A percentile compares a stretch with the other conserved stretches of the same genome.
These are phyloP conservation scores for Silene conica DNA, from an alignment of 148 eudicot species.

Conservation along the genomic window DNA sequence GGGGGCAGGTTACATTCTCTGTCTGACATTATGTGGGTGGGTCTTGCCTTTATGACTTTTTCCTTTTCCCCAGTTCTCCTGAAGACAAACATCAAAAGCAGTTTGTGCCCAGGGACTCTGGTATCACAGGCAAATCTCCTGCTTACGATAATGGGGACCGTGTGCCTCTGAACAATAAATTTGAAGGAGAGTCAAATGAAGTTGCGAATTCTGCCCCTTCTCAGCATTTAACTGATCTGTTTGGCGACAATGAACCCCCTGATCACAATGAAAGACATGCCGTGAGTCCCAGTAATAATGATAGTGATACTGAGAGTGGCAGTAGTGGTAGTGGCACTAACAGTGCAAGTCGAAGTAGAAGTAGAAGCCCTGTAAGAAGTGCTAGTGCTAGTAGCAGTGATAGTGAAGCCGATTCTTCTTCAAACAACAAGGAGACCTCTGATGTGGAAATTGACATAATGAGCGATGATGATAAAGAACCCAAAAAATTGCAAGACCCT, in stretches of 20 bases:
- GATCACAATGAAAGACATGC: constrained; percentile 48
- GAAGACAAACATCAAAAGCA: constrained; percentile 42
- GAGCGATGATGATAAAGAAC: constrained; percentile 76
- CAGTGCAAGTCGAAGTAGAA: constrained; percentile 68
- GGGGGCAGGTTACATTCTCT: background rate
- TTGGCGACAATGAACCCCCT: constrained; percentile 59
- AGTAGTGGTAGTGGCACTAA: constrained; percentile 64
- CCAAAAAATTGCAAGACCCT: constrained; percentile 37
- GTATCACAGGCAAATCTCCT: constrained; percentile 29
- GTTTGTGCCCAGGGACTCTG: constrained; percentile 31
- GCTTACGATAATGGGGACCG: constrained; percentile 40
- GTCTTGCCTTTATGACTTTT: constrained; percentile 12
- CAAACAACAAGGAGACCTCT: constrained; percentile 88
- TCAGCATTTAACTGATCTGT: constrained; percentile 45
- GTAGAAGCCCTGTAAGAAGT: constrained; percentile 69
- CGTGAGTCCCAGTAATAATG: constrained; percentile 65
- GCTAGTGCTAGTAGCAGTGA: constrained; percentile 84
- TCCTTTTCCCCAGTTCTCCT: constrained; percentile 52
- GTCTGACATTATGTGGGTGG: background rate
- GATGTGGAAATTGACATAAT: constrained; percentile 92
- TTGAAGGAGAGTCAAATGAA: constrained; percentile 40
- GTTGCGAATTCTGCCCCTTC: constrained; percentile 46
- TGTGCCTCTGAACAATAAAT: constrained; percentile 31
- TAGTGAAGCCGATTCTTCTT: constrained; percentile 86
- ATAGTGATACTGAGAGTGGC: constrained; percentile 64